These are phyloP conservation scores for Ophiostoma montium DNA, from an alignment of 2,329 filamentous ascomycete genomes.

Conservation along the genomic window DNA sequence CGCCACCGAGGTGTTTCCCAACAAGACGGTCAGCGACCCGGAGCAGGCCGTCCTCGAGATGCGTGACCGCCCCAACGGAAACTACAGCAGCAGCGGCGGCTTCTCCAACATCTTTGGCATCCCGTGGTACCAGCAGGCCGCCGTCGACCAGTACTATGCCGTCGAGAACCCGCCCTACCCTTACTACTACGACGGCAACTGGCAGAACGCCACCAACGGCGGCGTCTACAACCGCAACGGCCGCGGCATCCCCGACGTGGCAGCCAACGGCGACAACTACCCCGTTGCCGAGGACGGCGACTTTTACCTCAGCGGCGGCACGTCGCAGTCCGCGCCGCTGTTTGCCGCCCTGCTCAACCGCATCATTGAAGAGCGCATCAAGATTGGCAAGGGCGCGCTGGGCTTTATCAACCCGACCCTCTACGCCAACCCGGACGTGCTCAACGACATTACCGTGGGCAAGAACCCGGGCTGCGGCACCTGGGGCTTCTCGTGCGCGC, in stretches of 20 bases:
- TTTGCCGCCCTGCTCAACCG: conserved; percentile 45
- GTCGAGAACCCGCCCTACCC: conserved; percentile 9
- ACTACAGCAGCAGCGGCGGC: conserved; percentile 26
- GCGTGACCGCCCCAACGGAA: conserved; percentile 13
- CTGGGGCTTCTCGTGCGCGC: conserved; percentile 17
- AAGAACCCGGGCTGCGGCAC: conserved; percentile 21
- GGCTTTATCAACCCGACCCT: conserved; percentile 22
- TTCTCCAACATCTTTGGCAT: conserved; percentile 32
- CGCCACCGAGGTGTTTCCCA: conserved; percentile 27
- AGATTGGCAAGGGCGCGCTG: conserved; percentile 27
- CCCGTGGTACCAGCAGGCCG: conserved; percentile 27
- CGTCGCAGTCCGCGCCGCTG: conserved; percentile 41
- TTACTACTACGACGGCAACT: background rate
- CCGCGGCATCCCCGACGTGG: conserved; percentile 17
- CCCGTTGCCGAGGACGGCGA: conserved; percentile 16
- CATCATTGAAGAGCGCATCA: conserved; percentile 46
- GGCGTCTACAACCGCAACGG: conserved; percentile 16
- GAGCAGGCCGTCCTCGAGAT: conserved; percentile 1
- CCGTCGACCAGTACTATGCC: conserved; percentile 27
- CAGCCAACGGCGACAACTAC: conserved; percentile 18
- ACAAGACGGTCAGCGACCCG: conserved; percentile 1
- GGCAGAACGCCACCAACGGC: conserved; percentile 1
- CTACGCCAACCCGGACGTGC: conserved; percentile 19
- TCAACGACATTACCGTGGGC: conserved; percentile 19
- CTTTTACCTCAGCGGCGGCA: conserved; percentile 29